Evolutionary conservation across 306 rosid genomes (phyloP), one percentile per base, ranked within the genome.

Genomic region (Crotalaria pallida): DNA sequence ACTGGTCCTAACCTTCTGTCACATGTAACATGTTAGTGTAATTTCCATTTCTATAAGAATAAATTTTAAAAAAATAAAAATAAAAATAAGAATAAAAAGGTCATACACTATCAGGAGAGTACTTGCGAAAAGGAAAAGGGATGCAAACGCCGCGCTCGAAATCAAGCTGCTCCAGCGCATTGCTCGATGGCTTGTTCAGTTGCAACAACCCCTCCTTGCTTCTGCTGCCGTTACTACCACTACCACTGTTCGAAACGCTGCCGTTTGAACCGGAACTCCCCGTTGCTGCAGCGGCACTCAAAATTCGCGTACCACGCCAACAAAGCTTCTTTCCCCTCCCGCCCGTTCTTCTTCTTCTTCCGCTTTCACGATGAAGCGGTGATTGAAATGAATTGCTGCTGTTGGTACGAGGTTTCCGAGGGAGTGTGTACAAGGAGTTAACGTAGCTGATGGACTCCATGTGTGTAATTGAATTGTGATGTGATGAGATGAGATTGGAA

Each of bases 121-220:
- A 94, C 88, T 94, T 94, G 87, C 96, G 96, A 81, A 87, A 95
- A 17, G 99, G 96, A 81, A 87, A 95, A 17, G 99, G 99, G 50
- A 89, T 64, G 64, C 99, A 91, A 15, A 95, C 99, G 21, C 99
- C 99, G 7, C 99, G 99, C 84, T 95, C 99, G 77, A 95, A 72
- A 24, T 95, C 99, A 27, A 91, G 99, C 87, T 78, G 96, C 83
- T 95, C 97, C 81, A 95, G 67, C 47, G 99, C 99, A 74, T 78
- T 71, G 78, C 80, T 87, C 0, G 49, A 53, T 4, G 89, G 57
- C 44, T 82, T 88, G 26, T 70, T 68, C 74, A 26, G 1, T 43
- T 65, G 67, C 80, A 53, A 69, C 80, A 53, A 69, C 1, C 56
- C 74, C 19, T 63, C 71, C 33, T 59, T 55, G 34, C 63, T 45